phyloP scores from a whole-genome alignment of 2,329 filamentous ascomycete genomes.

The Ophiostoma australiae region DNA sequence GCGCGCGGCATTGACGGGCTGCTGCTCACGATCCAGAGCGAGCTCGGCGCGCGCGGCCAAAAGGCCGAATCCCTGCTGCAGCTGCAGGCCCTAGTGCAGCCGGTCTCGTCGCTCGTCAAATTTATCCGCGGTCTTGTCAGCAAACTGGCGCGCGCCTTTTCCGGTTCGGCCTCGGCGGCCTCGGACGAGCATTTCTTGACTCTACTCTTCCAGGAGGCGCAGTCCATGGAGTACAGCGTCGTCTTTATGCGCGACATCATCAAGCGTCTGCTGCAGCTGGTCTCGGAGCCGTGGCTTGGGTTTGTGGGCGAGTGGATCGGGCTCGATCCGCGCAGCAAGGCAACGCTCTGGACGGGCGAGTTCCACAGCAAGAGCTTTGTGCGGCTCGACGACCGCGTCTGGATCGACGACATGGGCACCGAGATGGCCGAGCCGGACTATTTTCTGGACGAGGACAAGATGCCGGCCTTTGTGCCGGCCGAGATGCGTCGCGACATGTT shows the following conservation, averaged over 20 bases:
- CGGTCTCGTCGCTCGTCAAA: constrained; percentile 45
- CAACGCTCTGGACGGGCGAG: constrained; percentile 23
- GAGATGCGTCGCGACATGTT: constrained; percentile 71
- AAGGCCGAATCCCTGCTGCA: constrained; percentile 47
- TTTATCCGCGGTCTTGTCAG: constrained; percentile 50
- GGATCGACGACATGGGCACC: constrained; percentile 55
- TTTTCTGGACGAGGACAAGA: constrained; percentile 56
- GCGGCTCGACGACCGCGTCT: constrained; percentile 50
- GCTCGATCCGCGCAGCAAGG: constrained; percentile 51
- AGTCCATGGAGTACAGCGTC: constrained; percentile 59
- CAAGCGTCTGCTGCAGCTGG: constrained; percentile 54
- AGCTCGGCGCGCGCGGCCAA: constrained; percentile 43
- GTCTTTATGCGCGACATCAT: constrained; percentile 59
- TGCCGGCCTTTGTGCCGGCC: constrained; percentile 65
- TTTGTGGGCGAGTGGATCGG: constrained; percentile 69
- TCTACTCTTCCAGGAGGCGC: constrained; percentile 56
- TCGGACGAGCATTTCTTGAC: constrained; percentile 60
- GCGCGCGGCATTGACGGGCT: constrained; percentile 47
- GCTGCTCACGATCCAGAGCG: constrained; percentile 46
- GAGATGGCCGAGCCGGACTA: constrained; percentile 57
- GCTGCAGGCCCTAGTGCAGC: constrained; percentile 47
- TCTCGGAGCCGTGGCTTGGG: constrained; percentile 36
- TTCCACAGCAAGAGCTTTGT: constrained; percentile 53
- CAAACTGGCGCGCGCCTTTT: constrained; percentile 37
- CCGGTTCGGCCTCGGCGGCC: constrained; percentile 28